Evolutionary conservation across 176 grass and related monocot species (phyloP).

Genomic region (Triticum turgidum): DNA sequence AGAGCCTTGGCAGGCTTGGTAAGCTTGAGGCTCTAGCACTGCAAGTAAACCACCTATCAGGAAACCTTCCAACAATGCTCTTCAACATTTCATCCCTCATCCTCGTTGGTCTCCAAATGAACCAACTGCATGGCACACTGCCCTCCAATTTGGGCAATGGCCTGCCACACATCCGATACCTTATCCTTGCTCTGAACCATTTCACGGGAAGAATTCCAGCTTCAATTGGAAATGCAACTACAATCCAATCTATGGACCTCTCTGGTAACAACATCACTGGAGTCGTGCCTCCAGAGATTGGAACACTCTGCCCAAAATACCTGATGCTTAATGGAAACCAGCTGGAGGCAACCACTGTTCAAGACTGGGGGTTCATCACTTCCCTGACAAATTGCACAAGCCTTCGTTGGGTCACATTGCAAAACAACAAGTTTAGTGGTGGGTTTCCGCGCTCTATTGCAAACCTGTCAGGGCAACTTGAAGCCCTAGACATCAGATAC

Average conservation of each 20-base stretch:
- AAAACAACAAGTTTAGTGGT: constrained; percentile 38
- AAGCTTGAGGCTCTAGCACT: background rate
- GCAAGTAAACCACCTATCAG: constrained; percentile 35
- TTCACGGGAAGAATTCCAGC: constrained; percentile 37
- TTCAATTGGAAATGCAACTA: constrained; percentile 40
- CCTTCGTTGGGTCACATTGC: constrained; percentile 29
- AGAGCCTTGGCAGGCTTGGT: constrained; percentile 4
- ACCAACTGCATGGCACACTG: constrained; percentile 28
- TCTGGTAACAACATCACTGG: constrained; percentile 44
- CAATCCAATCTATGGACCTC: constrained; percentile 37
- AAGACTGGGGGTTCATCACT: constrained; percentile 21
- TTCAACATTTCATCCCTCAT: constrained; percentile 41
- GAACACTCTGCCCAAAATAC: constrained; percentile 31
- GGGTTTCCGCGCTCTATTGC: constrained; percentile 20
- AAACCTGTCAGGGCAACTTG: constrained; percentile 39
- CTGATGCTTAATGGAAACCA: constrained; percentile 26
- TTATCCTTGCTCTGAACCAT: constrained; percentile 38
- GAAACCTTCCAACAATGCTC: constrained; percentile 28
- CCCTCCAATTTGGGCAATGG: constrained; percentile 31
- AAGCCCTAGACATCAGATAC: constrained; percentile 34
- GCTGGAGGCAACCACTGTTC: constrained; percentile 8
- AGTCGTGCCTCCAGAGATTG: constrained; percentile 31
- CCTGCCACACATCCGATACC: constrained; percentile 20
- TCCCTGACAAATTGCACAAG: constrained; percentile 46
- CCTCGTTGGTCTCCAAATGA: constrained; percentile 32